phyloP scores from a whole-genome alignment of 495 filamentous ascomycete genomes.

The Penicillium chermesinum region DNA sequence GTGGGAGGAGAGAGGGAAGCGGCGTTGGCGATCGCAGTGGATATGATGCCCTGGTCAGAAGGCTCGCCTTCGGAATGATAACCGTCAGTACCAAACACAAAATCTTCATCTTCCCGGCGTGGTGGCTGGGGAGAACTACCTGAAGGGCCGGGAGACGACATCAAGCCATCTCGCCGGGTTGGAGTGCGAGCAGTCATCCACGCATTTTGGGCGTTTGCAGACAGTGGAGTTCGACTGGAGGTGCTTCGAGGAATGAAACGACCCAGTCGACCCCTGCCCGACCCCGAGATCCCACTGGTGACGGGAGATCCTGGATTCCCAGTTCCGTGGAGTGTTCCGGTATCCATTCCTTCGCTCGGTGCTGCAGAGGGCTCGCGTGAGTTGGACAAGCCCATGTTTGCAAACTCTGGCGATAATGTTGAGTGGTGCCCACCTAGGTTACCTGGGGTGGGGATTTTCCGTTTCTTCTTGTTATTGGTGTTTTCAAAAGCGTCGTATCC shows the following conservation, averaged over 20 bases:
- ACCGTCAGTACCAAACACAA: conserved; percentile 4
- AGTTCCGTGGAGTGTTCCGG: conserved; percentile 53
- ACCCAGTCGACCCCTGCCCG: conserved; percentile 75
- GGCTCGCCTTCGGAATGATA: conserved; percentile 31
- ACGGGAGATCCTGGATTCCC: conserved; percentile 47
- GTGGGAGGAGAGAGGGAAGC: conserved; percentile 60
- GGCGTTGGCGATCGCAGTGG: conserved; percentile 81
- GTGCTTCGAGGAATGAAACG: conserved; percentile 43
- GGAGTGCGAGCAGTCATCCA: conserved; percentile 33
- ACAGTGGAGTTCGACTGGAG: conserved; percentile 63
- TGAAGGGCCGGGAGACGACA: conserved; percentile 36
- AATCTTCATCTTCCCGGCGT: neutral
- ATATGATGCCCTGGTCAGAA: conserved; percentile 73
- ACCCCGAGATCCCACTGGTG: conserved; percentile 64
- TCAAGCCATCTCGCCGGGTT: conserved; percentile 33
- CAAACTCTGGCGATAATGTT: conserved; percentile 55
- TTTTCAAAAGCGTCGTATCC: conserved; percentile 98
- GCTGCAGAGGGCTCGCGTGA: conserved; percentile 38
- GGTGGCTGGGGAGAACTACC: conserved; percentile 23
- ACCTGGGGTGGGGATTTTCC: conserved; percentile 91
- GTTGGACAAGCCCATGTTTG: conserved; percentile 55
- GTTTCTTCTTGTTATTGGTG: conserved; percentile 98
- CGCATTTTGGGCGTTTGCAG: conserved; percentile 34
- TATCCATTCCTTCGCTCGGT: conserved; percentile 41
- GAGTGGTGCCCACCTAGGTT: conserved; percentile 59